These are phyloP conservation scores for Ophiocordyceps camponoti-rufipedis DNA, from an alignment of 2,329 filamentous ascomycete species.

Conservation along the genomic window DNA sequence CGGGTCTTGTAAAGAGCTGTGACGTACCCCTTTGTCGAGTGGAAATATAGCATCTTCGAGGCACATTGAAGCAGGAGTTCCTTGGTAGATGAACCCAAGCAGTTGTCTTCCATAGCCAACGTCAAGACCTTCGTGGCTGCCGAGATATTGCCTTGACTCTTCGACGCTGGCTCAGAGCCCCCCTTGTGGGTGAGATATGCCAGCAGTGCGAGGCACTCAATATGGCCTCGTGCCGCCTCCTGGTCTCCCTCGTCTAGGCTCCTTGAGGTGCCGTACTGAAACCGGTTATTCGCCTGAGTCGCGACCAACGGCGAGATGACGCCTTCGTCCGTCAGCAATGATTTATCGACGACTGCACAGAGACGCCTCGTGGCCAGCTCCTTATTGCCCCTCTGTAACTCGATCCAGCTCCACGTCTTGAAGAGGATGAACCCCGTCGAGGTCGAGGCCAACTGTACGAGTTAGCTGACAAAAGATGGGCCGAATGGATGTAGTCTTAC, in stretches of 20 bases:
- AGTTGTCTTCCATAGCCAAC: constrained; percentile 19
- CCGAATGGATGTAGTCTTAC: constrained; percentile 7
- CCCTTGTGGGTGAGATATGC: constrained; percentile 39
- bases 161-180: constrained; percentile 23
- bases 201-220: constrained; percentile 46
- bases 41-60: constrained; percentile 45
- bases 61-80: constrained; percentile 55
- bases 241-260: constrained; percentile 30
- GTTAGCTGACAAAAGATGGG: constrained; percentile 1
- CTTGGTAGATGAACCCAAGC: constrained; percentile 20
- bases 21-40: constrained; percentile 39
- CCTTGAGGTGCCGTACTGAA: constrained; percentile 36
- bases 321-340: constrained; percentile 5
- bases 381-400: constrained; percentile 26
- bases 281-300: constrained; percentile 33
- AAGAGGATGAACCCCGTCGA: constrained; percentile 24
- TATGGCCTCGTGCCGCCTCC: constrained; percentile 31
- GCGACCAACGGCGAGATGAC: constrained; percentile 18
- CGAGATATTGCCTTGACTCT: constrained; percentile 35
- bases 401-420: constrained; percentile 49
- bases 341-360: constrained; percentile 18
- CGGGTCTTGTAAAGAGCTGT: too few relatives aligned
- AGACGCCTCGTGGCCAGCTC: constrained; percentile 18
- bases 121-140: constrained; percentile 25
- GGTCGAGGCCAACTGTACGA: constrained; percentile 5